A percentile compares a stretch with the other conserved stretches of the same genome.
Conservation (phyloP, 148 eudicot genomes). For the Limonium bicolor region DNA sequence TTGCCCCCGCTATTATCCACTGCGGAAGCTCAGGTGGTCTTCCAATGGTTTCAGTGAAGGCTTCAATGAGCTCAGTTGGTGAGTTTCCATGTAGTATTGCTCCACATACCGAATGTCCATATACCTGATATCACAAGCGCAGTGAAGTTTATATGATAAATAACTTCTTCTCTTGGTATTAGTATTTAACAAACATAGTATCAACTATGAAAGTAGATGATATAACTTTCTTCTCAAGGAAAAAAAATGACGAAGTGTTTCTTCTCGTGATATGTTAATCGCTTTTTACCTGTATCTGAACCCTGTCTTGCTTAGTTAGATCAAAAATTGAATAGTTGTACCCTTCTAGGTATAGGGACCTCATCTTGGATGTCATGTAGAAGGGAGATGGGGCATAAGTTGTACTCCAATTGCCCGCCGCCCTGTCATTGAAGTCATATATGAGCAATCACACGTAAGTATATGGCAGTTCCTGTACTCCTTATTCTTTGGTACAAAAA, state of each 20-base stretch:
- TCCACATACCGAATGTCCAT: slow-evolving; percentile 60
- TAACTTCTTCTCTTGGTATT: background rate
- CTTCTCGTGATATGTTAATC: background rate
- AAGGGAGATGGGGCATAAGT: slow-evolving; percentile 99
- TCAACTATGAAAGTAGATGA: background rate
- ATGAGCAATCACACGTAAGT: background rate
- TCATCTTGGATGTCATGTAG: slow-evolving; percentile 89
- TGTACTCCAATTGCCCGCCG: slow-evolving; percentile 95
- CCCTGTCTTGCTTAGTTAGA: slow-evolving; percentile 58
- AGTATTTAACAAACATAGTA: no score
- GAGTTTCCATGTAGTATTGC: slow-evolving; percentile 69
- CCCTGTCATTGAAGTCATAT: slow-evolving; percentile 32
- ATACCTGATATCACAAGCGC: slow-evolving; percentile 36
- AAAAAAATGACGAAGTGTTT: background rate
- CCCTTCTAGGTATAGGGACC: slow-evolving; percentile 86
- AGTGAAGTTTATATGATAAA: background rate
- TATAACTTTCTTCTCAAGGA: background rate
- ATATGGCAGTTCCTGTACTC: no score
- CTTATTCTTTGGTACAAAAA: no score
- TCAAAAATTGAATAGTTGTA: slow-evolving; percentile 78
- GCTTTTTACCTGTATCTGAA: slow-evolving; percentile 81
- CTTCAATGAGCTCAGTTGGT: slow-evolving; percentile 71
- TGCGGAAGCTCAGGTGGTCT: slow-evolving; percentile 90
- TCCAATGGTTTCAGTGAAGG: slow-evolving; percentile 74
- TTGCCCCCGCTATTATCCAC: slow-evolving; percentile 93